phyloP scores from a whole-genome alignment of 2,329 filamentous ascomycete species.

The Aspergillus glaucus region DNA sequence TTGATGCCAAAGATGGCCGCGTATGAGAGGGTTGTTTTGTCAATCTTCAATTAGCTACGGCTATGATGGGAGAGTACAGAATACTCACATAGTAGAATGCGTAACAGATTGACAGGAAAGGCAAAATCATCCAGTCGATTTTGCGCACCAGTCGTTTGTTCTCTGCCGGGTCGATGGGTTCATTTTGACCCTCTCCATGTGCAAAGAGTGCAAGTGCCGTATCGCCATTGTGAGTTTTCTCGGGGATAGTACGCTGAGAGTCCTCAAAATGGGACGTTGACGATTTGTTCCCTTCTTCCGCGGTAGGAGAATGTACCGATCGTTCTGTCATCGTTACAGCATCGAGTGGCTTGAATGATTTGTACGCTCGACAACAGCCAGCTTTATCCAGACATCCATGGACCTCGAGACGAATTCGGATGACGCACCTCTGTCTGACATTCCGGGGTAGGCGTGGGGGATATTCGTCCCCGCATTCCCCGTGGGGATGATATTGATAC shows the following conservation, averaged over 20 bases:
- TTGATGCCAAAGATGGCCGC: slow-evolving; percentile 49
- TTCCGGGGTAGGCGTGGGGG: not conserved
- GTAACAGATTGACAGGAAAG: slow-evolving; percentile 6
- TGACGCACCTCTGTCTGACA: not conserved
- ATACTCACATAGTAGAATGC: slow-evolving; percentile 8
- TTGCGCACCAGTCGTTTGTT: slow-evolving; percentile 18
- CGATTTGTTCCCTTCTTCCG: not conserved
- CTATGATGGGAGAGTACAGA: not conserved
- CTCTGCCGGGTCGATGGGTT: slow-evolving; percentile 37
- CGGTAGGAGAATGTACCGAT: not conserved
- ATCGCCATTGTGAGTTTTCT: slow-evolving; percentile 34
- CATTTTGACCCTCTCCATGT: slow-evolving; percentile 37
- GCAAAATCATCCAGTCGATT: slow-evolving; percentile 6
- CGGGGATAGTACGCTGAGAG: slow-evolving; percentile 5
- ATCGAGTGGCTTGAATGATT: no score
- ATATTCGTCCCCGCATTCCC: slow-evolving; percentile 3
- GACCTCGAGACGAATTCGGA: not conserved
- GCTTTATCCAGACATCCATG: not conserved
- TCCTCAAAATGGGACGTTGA: slow-evolving; percentile 4
- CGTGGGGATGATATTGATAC: not conserved
- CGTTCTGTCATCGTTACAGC: not conserved
- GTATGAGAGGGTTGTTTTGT: slow-evolving; percentile 32
- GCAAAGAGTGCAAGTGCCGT: slow-evolving; percentile 43
- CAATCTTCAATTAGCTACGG: not conserved
- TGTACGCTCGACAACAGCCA: not conserved